Evolutionary conservation across 495 filamentous ascomycete species (phyloP).

Genomic region (Penicillium robsamsonii): DNA sequence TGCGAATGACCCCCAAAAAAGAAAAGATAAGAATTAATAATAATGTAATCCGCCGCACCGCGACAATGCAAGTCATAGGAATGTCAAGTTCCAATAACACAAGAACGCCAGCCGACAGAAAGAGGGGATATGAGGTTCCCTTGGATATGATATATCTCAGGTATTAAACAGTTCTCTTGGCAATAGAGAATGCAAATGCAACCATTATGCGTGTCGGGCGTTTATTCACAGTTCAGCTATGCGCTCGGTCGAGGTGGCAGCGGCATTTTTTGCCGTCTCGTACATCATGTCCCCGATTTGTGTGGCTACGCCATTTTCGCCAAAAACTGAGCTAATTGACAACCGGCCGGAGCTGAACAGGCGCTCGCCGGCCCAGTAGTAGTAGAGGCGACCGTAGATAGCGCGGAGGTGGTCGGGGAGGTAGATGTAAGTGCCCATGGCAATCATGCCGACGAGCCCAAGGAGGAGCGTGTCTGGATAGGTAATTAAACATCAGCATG

Average conservation of each 20-base stretch:
- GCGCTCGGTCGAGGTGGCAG: constrained; percentile 32
- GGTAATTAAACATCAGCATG: constrained; percentile 1
- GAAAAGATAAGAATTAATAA: constrained; percentile 10
- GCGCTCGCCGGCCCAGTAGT: constrained; percentile 82
- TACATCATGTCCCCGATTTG: constrained; percentile 40
- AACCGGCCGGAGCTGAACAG: constrained; percentile 41
- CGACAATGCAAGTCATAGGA: constrained; percentile 15
- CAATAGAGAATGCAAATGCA: constrained; percentile 9
- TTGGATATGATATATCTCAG: neutral
- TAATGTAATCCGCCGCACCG: constrained; percentile 7
- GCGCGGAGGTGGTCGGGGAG: constrained; percentile 83
- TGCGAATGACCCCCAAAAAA: neutral
- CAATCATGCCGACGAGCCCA: constrained; percentile 77
- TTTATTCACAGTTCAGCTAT: constrained; percentile 39
- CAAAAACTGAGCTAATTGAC: constrained; percentile 38
- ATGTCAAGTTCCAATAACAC: constrained; percentile 6
- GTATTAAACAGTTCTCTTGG: neutral
- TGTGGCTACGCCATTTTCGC: constrained; percentile 29
- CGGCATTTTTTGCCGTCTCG: constrained; percentile 43
- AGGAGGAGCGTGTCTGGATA: constrained; percentile 82
- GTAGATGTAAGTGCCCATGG: constrained; percentile 84
- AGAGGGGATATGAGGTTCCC: constrained; percentile 17
- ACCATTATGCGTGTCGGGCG: neutral
- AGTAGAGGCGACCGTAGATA: constrained; percentile 80
- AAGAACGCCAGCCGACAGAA: constrained; percentile 24